Base-by-base conservation (phyloP, 768 basidiomycete genomes). In the Amanita polypyramis region DNA sequence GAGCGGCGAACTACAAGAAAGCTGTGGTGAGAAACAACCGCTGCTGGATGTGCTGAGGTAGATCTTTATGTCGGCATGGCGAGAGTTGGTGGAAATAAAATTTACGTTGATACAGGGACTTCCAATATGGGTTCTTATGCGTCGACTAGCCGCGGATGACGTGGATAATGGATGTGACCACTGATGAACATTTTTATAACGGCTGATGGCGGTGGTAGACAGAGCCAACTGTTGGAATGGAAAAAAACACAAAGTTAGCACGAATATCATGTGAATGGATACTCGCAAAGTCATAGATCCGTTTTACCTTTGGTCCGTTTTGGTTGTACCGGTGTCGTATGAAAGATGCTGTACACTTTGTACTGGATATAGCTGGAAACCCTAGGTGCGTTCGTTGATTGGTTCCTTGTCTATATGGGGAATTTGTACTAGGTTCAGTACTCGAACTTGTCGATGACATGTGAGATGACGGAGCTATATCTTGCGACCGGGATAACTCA, bases 21-120 rank as follows among this genome's bases (percentile, higher is more conserved):
- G 70, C 37, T 70, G 69, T 17, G 77, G 70, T 17, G 75, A 70
- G n/a, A 76, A 72, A 42, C 70, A 64, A 44, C 71, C 70, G 54
- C 73, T 75, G 53, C 67, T 64, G 43, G 66, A 54, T 63, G 61
- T 56, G 56, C 57, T 36, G 61, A 59, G 15, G 62, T 52, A 45
- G 45, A 44, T 51, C 49, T 41, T 35, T 43, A 39, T 41, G 29
- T 30, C 15, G 20, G 33, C 35, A 50, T 44, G 5, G 20, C 9
- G 32, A n/a, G n/a, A 15, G 5, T 20, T 12, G 8, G 27, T 42
- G 23, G 47, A 23, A 15, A 21, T 10, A 10, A 33, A 38, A 23
- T 33, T 41, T 21, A 41, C 15, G 45, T 15, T 27, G 23, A 15
- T 15, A 33, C 19, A 11, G 8, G 19, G 7, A 17, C 33, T 30